Percentiles rank a stretch among this genome's conserved stretches.
Conservation (phyloP, 495 filamentous ascomycete genomes). For the Talaromyces nanjingensis region DNA sequence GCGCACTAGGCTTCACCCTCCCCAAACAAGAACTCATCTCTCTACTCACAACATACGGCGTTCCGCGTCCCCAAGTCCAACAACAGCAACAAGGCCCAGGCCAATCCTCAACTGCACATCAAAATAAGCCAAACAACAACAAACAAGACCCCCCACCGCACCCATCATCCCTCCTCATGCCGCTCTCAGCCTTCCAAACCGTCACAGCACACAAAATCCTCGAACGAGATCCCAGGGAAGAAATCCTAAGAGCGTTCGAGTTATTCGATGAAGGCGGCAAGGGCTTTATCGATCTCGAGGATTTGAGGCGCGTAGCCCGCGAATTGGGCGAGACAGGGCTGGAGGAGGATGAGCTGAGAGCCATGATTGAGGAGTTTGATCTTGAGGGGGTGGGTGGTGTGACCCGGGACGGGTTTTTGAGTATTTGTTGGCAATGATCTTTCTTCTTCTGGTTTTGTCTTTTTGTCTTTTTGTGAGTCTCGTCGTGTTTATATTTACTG, state of each 20-base stretch:
- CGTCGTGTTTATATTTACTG: constrained; percentile 11
- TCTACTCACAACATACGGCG: constrained; percentile 68
- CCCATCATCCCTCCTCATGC: constrained; percentile 56
- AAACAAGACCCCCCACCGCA: constrained; percentile 25
- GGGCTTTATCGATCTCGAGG: constrained; percentile 78
- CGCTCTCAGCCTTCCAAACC: constrained; percentile 65
- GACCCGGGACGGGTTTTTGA: constrained; percentile 82
- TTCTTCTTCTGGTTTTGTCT: constrained; percentile 10
- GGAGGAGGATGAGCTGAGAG: constrained; percentile 83
- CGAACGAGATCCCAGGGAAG: constrained; percentile 77
- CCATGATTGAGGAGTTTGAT: constrained; percentile 99
- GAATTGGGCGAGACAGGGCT: constrained; percentile 84
- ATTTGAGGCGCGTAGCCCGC: constrained; percentile 78
- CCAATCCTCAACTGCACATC: not conserved
- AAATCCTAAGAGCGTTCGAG: constrained; percentile 85
- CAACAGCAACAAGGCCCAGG: constrained; percentile 22
- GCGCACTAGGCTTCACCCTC: constrained; percentile 89
- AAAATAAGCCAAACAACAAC: constrained; percentile 17
- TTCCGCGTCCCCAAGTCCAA: constrained; percentile 45
- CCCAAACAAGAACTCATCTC: constrained; percentile 73
- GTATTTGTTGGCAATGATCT: constrained; percentile 58
- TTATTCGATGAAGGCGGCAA: constrained; percentile 78
- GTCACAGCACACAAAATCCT: constrained; percentile 75
- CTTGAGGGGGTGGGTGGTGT: constrained; percentile 86
- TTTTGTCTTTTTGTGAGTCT: constrained; percentile 4